Evolutionary conservation across 345 rosid species (phyloP), one percentile per base, ranked within the genome.

Genomic region (Rhodomyrtus tomentosa): DNA sequence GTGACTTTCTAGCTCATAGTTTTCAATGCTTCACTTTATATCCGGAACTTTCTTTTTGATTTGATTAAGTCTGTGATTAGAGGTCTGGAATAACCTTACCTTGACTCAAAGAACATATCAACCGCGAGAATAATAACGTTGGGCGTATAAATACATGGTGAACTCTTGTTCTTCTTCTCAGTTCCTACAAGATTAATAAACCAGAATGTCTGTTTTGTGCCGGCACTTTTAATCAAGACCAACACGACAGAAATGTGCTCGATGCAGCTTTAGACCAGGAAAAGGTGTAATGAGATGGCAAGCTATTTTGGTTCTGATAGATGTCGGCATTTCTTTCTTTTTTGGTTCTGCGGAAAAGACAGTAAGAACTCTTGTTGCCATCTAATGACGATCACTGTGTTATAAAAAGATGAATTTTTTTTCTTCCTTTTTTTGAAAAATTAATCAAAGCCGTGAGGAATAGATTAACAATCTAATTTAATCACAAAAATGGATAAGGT

Each of bases 11-110:
- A 55, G 54, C 55, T 81, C 21, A 53, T 29, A 29, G 36, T 49
- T 81, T 49, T 81, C 10, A 6, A n/a, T 27, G 21, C 82, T 49
- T 81, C 12, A 29, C 10, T 29, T 20, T 18, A 80, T 80, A 80
- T n/a, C 24, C 1, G 0, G 42, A 68, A 18, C 16, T 32, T 16
- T 4, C 0, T 4, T 32, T 38, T 68, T 32, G 24, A 21, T 32
- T 18, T 68, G 32, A 32, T 32, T 16, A 8, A 32, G 11, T 68
- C 45, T 10, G 76, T 68, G 32, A 4, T 68, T 68, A 68, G 76
- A 32, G 24, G 45, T 32, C 12, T 32, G 45, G 21, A 29, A 68
- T 68, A 45, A 68, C 42, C 76, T 68, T 32, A 36, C 76, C 24
- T 68, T 10, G 38, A 68, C 76, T 32, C 76, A 18, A 68, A 68